Base-by-base conservation (phyloP, 768 basidiomycete genomes). In the Sutorius australiensis region DNA sequence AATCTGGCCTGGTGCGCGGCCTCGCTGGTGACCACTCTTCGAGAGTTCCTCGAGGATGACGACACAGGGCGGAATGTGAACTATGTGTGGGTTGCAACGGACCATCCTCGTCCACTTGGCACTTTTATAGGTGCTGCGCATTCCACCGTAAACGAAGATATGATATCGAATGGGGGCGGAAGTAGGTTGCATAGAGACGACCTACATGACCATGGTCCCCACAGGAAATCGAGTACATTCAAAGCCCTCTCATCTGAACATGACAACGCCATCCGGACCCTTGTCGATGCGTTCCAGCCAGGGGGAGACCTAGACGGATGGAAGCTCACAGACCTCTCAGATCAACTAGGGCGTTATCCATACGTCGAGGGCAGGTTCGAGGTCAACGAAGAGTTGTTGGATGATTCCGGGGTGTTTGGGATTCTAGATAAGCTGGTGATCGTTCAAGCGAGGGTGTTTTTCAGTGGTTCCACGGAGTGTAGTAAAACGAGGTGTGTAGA, bases 341-440 rank as follows among this genome's bases (percentile, higher is more conserved):
- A 76, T 27, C 73, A 73, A 46, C 61, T 68, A 31, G 54, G 19
- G 32, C 47, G 53, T 5, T 65, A 65, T 46, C 63, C 61, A 1
- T 59, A 57, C 47, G 67, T 62, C 45, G 54, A 60, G 37, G 48
- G 67, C 32, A 54, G 27, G 50, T 31, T 68, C 16, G 42, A 51
- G 4, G 36, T 68, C 12, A 51, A 65, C 17, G 63, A 59, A 13
- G 68, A 71, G 21, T 49, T 77, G 19, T 56, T 80, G 38, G 58
- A 72, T 9, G 84, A 86, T 55, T 51, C 74, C 0, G 84, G 84
- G 0, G 67, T 80, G 21, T 56, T 73, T 44, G 81, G 77, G 1
- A 84, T 84, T 44, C 57, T 86, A 52, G 80, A 84, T 53, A 84
- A 83, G 64, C 64, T 78, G 53, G 75, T 82, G 37, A 72, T 76